Evolutionary conservation across 805 yeast species (phyloP).

Genomic region (Saturnispora ahearnii): DNA sequence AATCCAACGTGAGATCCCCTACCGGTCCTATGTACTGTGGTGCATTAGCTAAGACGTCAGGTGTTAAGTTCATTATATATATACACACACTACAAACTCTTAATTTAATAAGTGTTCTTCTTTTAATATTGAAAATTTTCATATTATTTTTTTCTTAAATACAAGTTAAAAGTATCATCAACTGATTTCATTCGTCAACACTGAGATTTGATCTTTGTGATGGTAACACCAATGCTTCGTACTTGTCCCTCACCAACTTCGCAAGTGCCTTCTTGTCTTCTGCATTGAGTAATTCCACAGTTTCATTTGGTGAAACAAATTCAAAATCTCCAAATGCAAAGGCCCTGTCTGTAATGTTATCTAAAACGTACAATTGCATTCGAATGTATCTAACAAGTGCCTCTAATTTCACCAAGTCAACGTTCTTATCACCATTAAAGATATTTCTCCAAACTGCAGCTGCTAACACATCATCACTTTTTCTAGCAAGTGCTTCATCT

Average conservation of each 20-base stretch:
- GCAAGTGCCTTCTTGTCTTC: conserved; percentile 53
- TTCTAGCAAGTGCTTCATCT: conserved; percentile 82
- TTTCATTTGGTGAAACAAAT: conserved; percentile 74
- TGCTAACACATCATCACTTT: conserved; percentile 63
- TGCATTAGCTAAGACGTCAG: conserved; percentile 40
- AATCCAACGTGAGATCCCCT: conserved; percentile 33
- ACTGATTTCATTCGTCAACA: conserved; percentile 32
- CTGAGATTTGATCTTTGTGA: conserved; percentile 48
- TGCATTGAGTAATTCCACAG: conserved; percentile 60
- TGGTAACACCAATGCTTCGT: conserved; percentile 47
- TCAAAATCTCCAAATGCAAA: conserved; percentile 85
- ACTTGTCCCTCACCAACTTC: conserved; percentile 42
- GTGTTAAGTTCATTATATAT: conserved; percentile 44
- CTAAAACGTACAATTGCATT: conserved; percentile 79
- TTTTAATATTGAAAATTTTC: background rate
- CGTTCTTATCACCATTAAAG: conserved; percentile 74
- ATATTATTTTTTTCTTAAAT: background rate
- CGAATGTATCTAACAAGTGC: conserved; percentile 85
- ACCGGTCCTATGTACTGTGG: conserved; percentile 43
- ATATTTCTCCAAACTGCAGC: conserved; percentile 85
- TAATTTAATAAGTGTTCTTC: background rate
- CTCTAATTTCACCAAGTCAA: conserved; percentile 77
- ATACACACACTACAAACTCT: background rate
- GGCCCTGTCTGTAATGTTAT: conserved; percentile 80
- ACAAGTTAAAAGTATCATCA: background rate